Evolutionary conservation across 2,329 filamentous ascomycete species (phyloP), one percentile per base, ranked within the genome.

Genomic region (Calonectria pauciramosa): DNA sequence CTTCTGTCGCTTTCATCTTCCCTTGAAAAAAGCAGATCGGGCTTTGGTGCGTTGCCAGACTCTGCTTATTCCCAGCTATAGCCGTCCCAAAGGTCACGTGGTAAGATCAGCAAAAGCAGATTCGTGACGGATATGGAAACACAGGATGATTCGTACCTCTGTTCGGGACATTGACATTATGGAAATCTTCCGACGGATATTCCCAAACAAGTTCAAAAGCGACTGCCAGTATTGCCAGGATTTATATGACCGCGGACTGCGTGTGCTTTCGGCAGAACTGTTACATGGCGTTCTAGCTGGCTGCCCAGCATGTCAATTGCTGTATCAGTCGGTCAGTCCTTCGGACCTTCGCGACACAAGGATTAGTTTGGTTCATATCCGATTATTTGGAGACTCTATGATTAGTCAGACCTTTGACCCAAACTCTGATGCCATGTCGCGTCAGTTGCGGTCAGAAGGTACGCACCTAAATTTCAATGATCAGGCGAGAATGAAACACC

Each of bases 401-500:
- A 49, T 68, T 16, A 54, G 32, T n/a, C 66, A 68, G 3, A 68
- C 34, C n/a, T 68, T 68, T 8, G 66, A 54, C 28, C 66, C 66
- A n/a, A 56, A 44, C 11, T 68, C 66, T 20, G 51, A 68, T n/a
- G 49, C 34, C 16, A 32, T 68, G 66, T 68, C 66, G 14, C 49
- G 66, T 1, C 26, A 56, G 16, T n/a, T 68, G 26, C 23, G 6
- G 2, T 28, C 20, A 38, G 66, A 56, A n/a, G 66, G 52, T 51
- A 26, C 26, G 41, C 18, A 28, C 44, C 20, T 54, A 3, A 4
- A n/a, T 41, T 9, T 10, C 14, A 6, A 28, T 52, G 28, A 5
- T 20, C 2, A 18, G 18, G 14, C 8, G 16, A 23, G 13, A 28
- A 30, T 56, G 6, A 20, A 56, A n/a, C 26, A 34, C 28, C 28